phyloP scores from a whole-genome alignment of 169 alveolate genomes.

The Neospora caninum region DNA sequence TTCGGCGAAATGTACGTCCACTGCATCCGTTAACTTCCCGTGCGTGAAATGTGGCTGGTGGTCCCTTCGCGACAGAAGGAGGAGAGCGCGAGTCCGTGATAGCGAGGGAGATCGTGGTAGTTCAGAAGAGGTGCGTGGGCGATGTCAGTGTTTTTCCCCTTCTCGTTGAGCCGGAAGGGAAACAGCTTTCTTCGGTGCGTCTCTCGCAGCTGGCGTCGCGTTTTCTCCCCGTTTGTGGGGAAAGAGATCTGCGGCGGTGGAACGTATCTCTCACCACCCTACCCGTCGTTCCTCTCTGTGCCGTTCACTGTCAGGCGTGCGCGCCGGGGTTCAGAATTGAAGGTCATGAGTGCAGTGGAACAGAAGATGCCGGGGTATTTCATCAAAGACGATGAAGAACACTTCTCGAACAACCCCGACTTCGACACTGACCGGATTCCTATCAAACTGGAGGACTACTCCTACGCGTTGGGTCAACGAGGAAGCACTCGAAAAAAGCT shows the following conservation, averaged over 20 bases:
- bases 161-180: too few species aligned
- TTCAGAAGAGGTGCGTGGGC: background rate
- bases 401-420: constrained; percentile 41
- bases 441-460: constrained; percentile 59
- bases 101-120: background rate
- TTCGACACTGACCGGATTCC: constrained; percentile 55
- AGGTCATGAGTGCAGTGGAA: constrained; percentile 71
- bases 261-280: too few species aligned
- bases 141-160: too few species aligned
- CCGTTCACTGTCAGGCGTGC: constrained; percentile 48
- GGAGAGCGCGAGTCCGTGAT: background rate
- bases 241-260: too few species aligned
- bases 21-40: background rate
- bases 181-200: too few species aligned
- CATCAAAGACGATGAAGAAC: constrained; percentile 49
- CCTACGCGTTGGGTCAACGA: constrained; percentile 75
- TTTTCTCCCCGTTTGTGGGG: too few species aligned
- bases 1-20: constrained; percentile 48
- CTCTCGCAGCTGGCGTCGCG: too few species aligned
- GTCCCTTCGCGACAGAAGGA: background rate
- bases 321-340: constrained; percentile 66
- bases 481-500: constrained; percentile 79
- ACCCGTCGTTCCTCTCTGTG: too few species aligned
- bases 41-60: background rate
- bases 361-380: constrained; percentile 71